phyloP scores from a whole-genome alignment of 257 asterid species.

The Solanum lignicaule region DNA sequence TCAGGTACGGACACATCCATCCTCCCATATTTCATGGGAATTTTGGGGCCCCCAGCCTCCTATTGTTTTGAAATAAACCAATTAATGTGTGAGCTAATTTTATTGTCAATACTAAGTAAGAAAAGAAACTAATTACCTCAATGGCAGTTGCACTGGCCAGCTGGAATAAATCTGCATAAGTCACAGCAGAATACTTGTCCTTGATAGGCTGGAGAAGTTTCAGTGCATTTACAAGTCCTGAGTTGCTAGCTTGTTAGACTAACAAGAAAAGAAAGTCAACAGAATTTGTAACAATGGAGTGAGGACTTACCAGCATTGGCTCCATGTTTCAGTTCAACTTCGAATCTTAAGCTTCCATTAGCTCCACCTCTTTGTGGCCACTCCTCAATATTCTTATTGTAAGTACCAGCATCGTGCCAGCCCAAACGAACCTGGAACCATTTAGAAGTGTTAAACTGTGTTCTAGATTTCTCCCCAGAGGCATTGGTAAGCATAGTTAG shows the following conservation, averaged over 20 bases:
- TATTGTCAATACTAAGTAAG: background rate
- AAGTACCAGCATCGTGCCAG: constrained; percentile 99
- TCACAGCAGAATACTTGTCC: constrained; percentile 74
- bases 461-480: background rate
- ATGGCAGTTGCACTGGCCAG: constrained; percentile 97
- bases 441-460: background rate
- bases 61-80: constrained; percentile 14
- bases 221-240: constrained; percentile 96
- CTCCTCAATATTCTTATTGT: constrained; percentile 79
- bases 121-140: constrained; percentile 39
- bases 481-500: background rate
- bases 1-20: constrained; percentile 76
- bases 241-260: constrained; percentile 23
- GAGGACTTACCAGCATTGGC: constrained; percentile 85
- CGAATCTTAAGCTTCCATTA: constrained; percentile 94
- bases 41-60: constrained; percentile 98
- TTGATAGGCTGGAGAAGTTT: constrained; percentile 92
- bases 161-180: constrained; percentile 89
- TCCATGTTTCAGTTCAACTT: constrained; percentile 77
- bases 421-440: constrained; percentile 75
- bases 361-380: constrained; percentile 98
- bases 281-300: background rate
- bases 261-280: background rate
- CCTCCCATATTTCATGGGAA: constrained; percentile 98
- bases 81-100: background rate